Base-by-base conservation (phyloP, 768 basidiomycete species). In the Russula lepida region DNA sequence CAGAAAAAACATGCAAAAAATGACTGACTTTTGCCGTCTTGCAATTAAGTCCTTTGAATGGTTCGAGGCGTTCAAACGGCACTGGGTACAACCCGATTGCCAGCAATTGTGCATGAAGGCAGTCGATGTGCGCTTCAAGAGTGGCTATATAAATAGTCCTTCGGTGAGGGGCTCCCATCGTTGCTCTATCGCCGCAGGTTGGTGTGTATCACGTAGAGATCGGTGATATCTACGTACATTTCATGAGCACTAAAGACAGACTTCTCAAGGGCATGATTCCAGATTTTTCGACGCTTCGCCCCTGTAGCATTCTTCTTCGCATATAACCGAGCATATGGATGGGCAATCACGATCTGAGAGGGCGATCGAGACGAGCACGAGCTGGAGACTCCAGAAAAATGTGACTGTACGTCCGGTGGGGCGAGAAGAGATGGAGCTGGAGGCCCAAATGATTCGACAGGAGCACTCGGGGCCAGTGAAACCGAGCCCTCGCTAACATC, bases 231-330 rank as follows among this genome's bases (percentile, higher is more conserved):
- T 17, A 77, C 79, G 53, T 63, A 86, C 85, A 90, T 68, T 70
- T 90, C 87, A 51, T 81, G 79, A 0, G 85, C 78, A 6, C 74
- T 78, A 71, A 89, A 89, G 27, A 89, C 75, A 15, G 77, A 76
- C 69, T 88, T 88, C 71, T 90, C 88, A 59, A 88, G 79, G 1
- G 83, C 81, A 64, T 88, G 88, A 52, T 84, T 85, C 88, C 88
- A 90, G 17, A 86, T 85, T 68, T 83, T 85, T 19, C 87, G 79
- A 4, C 84, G 81, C 71, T 88, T 88, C 6, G 79, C 76, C 51
- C 79, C 79, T 51, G 81, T 79, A 15, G 51, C 59, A 49, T 83
- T 83, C 59, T 70, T 68, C 69, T 83, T 84, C 4, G 84, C 84
- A 64, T 82, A 80, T 11, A 88, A 77, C 58, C 86, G 82, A 6